Conservation (phyloP, 495 filamentous ascomycete species). For the Penicillium coffeae region DNA sequence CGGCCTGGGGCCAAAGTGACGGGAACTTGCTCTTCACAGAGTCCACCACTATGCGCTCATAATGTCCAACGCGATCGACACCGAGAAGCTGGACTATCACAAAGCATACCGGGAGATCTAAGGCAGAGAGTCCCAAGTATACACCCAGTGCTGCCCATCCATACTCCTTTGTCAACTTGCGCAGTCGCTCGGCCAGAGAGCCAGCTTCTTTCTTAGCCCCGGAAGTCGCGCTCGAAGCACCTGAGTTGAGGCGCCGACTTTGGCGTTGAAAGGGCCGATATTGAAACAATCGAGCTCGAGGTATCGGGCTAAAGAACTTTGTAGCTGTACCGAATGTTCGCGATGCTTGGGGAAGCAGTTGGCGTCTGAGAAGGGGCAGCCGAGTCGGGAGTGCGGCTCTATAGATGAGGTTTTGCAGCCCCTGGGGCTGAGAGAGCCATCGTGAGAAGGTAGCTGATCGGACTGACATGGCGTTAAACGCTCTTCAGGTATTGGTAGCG, state of each 20-base stretch:
- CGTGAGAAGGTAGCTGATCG: conserved; percentile 18
- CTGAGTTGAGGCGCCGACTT: conserved; percentile 27
- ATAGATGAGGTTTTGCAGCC: conserved; percentile 8
- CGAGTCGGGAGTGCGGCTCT: neutral
- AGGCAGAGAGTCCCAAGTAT: conserved; percentile 73
- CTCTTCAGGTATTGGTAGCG: neutral
- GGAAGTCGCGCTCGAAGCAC: conserved; percentile 10
- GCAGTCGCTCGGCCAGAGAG: conserved; percentile 65
- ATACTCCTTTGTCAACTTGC: conserved; percentile 86
- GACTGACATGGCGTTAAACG: conserved; percentile 12
- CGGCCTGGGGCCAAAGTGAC: conserved; percentile 23
- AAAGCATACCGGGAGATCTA: conserved; percentile 97
- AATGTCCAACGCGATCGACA: conserved; percentile 74
- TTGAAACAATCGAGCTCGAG: conserved; percentile 5
- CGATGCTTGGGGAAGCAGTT: neutral
- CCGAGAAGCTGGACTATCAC: conserved; percentile 77
- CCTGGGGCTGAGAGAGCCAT: conserved; percentile 20
- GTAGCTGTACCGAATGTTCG: neutral
- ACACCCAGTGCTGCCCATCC: conserved; percentile 92
- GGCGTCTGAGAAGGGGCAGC: neutral
- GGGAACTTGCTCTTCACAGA: conserved; percentile 28
- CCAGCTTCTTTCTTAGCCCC: conserved; percentile 33
- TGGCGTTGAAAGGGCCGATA: neutral
- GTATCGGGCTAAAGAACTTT: neutral
- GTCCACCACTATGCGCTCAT: conserved; percentile 46